Percentiles rank a stretch among this genome's conserved stretches.
Conservation (phyloP, 2,329 filamentous ascomycete species). For the Neonectria ditissima region DNA sequence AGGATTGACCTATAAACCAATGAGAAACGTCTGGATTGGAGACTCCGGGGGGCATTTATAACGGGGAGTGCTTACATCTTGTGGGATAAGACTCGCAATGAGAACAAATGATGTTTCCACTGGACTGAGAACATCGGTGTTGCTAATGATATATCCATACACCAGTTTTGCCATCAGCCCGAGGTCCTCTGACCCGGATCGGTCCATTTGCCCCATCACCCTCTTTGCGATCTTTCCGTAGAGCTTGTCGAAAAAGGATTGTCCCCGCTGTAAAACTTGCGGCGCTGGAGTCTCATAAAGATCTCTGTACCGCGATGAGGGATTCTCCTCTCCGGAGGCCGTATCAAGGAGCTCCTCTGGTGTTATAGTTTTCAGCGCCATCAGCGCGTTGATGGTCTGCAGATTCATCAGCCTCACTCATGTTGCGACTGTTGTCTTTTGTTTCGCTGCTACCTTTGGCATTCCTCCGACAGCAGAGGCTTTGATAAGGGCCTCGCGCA, state of each 20-base stretch:
- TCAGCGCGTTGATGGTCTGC: slow-evolving; percentile 42
- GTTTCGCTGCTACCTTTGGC: slow-evolving; percentile 36
- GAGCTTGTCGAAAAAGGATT: slow-evolving; percentile 39
- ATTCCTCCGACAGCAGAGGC: slow-evolving; percentile 43
- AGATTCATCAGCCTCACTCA: slow-evolving; percentile 16
- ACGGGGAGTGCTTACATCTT: slow-evolving; percentile 38
- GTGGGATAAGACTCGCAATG: slow-evolving; percentile 45
- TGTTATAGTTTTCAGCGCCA: slow-evolving; percentile 39
- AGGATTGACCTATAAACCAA: slow-evolving; percentile 40
- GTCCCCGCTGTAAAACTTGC: slow-evolving; percentile 36
- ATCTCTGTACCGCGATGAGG: slow-evolving; percentile 32
- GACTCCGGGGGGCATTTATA: not conserved
- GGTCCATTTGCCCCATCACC: slow-evolving; percentile 44
- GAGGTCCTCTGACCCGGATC: slow-evolving; percentile 41
- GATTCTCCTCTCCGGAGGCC: slow-evolving; percentile 6
- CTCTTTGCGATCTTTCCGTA: slow-evolving; percentile 44
- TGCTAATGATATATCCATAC: slow-evolving; percentile 44
- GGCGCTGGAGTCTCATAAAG: slow-evolving; percentile 33
- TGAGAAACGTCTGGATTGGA: not conserved
- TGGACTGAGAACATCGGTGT: slow-evolving; percentile 40
- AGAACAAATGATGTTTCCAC: slow-evolving; percentile 43
- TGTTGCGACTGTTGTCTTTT: not conserved
- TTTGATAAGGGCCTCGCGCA: slow-evolving; percentile 43
- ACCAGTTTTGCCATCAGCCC: slow-evolving; percentile 41
- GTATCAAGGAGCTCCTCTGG: slow-evolving; percentile 40